These are phyloP conservation scores for Acidiella bohemica DNA, from an alignment of 495 filamentous ascomycete genomes.

Conservation along the genomic window DNA sequence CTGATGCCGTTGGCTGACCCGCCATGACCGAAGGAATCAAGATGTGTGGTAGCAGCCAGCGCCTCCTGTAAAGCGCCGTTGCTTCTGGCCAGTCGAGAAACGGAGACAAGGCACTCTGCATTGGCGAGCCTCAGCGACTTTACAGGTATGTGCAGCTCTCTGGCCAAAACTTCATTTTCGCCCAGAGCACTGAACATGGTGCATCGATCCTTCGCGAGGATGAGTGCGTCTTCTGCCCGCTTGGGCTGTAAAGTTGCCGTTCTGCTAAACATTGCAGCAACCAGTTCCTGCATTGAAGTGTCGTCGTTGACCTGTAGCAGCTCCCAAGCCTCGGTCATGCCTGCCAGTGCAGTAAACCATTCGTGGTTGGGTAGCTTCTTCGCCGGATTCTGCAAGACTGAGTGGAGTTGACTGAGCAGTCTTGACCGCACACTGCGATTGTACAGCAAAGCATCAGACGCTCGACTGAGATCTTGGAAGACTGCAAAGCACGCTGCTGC, in stretches of 20 bases:
- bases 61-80: constrained; percentile 78
- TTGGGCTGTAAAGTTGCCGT: too few relatives aligned
- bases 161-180: constrained; percentile 47
- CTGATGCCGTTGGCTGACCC: constrained; percentile 49
- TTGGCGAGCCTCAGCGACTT: constrained; percentile 58
- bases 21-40: constrained; percentile 59
- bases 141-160: constrained; percentile 39
- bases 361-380: too few relatives aligned
- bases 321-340: constrained; percentile 34
- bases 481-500: constrained; percentile 60
- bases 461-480: constrained; percentile 66
- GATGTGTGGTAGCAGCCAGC: constrained; percentile 63
- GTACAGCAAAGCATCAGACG: too few relatives aligned
- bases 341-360: constrained; percentile 50
- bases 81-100: constrained; percentile 58
- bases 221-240: constrained; percentile 53
- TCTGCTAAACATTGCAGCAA: too few relatives aligned
- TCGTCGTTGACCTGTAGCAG: constrained; percentile 46
- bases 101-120: constrained; percentile 55
- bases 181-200: constrained; percentile 71
- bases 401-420: too few relatives aligned
- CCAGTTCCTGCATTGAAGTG: background rate
- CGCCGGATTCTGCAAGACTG: too few relatives aligned
- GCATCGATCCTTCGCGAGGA: constrained; percentile 68
- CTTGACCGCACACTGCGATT: too few relatives aligned